Percentiles rank a stretch among this genome's conserved stretches.
These are phyloP conservation scores for Exutisphaerella laricina DNA, from an alignment of 2,329 filamentous ascomycete species.

Conservation along the genomic window DNA sequence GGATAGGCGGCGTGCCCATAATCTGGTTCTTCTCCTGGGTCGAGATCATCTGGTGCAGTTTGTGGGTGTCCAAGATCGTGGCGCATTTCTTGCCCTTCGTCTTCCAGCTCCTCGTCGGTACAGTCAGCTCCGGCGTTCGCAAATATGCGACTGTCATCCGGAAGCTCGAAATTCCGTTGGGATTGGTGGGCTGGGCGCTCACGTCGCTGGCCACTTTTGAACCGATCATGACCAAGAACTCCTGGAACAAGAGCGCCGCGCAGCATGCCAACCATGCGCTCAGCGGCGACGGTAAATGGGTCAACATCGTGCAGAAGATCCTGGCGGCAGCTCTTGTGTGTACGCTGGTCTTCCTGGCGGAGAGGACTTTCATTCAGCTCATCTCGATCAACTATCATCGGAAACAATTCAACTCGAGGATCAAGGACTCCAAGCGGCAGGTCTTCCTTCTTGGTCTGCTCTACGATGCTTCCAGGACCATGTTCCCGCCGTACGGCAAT, in stretches of 20 bases:
- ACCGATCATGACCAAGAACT: slow-evolving; percentile 41
- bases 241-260: slow-evolving; percentile 27
- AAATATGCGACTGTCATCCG: slow-evolving; percentile 58
- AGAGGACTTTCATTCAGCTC: slow-evolving; percentile 73
- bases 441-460: slow-evolving; percentile 75
- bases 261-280: slow-evolving; percentile 8
- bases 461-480: slow-evolving; percentile 79
- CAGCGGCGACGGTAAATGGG: slow-evolving; percentile 41
- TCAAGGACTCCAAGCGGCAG: slow-evolving; percentile 85
- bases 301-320: slow-evolving; percentile 55
- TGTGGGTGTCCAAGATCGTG: slow-evolving; percentile 58
- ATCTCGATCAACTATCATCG: slow-evolving; percentile 83
- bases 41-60: slow-evolving; percentile 57
- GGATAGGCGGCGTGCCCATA: slow-evolving; percentile 52
- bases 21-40: slow-evolving; percentile 62
- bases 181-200: slow-evolving; percentile 56
- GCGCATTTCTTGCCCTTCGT: slow-evolving; percentile 54
- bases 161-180: slow-evolving; percentile 56
- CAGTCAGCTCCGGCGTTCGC: slow-evolving; percentile 58
- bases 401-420: slow-evolving; percentile 72
- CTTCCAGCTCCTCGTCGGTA: slow-evolving; percentile 57
- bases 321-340: slow-evolving; percentile 63
- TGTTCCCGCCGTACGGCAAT: slow-evolving; percentile 88
- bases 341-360: slow-evolving; percentile 64
- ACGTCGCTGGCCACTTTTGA: slow-evolving; percentile 56